Evolutionary conservation across 768 basidiomycete species (phyloP).

Genomic region (Mycena pura): DNA sequence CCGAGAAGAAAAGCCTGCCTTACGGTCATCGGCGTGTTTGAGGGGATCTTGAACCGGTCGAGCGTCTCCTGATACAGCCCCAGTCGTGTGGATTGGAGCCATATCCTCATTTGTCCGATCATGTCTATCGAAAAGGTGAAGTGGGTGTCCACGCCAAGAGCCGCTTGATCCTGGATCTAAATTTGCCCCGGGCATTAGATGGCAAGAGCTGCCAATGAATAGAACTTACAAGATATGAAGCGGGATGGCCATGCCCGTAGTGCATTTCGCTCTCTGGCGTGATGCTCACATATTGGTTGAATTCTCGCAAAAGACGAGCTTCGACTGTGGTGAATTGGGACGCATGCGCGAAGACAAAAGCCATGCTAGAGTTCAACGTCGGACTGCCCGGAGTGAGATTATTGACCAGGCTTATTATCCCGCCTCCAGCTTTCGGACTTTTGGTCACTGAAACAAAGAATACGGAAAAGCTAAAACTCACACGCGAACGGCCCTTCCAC

Average conservation of each 20-base stretch:
- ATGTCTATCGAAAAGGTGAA: slow-evolving; percentile 17
- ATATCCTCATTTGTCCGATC: slow-evolving; percentile 10
- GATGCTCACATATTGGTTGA: slow-evolving; percentile 12
- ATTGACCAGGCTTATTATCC: not conserved
- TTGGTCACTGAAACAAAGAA: not conserved
- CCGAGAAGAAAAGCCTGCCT: slow-evolving; percentile 15
- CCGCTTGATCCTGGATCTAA: slow-evolving; percentile 9
- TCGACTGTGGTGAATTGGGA: slow-evolving; percentile 4
- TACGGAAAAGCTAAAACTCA: not conserved
- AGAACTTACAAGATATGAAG: slow-evolving; percentile 3
- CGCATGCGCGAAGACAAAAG: slow-evolving; percentile 15
- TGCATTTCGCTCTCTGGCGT: slow-evolving; percentile 21
- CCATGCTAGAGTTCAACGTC: slow-evolving; percentile 8
- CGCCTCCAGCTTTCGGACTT: not conserved
- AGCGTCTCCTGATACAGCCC: slow-evolving; percentile 8
- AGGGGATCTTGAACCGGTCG: slow-evolving; percentile 9
- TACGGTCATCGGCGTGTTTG: slow-evolving; percentile 14
- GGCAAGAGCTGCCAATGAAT: not conserved
- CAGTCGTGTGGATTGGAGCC: slow-evolving; percentile 12
- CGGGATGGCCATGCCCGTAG: slow-evolving; percentile 9
- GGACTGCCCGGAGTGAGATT: slow-evolving; percentile 4
- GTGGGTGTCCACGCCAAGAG: slow-evolving; percentile 14
- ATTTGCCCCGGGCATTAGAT: not conserved
- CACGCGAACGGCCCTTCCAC: slow-evolving; percentile 5
- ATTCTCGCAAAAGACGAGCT: slow-evolving; percentile 8